Evolutionary conservation across 441 rosid species (phyloP).

Genomic region (Arabidopsis hybrid): DNA sequence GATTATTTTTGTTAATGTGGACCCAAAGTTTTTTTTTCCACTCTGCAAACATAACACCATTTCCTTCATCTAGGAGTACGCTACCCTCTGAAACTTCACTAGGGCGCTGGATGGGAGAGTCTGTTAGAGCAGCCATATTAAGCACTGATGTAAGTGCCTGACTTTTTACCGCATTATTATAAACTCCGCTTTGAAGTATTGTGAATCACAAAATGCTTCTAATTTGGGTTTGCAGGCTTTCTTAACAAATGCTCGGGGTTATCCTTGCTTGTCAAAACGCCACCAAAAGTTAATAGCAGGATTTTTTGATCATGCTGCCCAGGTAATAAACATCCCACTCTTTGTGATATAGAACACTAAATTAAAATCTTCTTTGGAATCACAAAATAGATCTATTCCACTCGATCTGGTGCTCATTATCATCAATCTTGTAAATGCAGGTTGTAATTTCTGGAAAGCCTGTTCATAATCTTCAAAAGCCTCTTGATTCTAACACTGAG

Average conservation of each 20-base stretch:
- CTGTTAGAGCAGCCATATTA: conserved; percentile 84
- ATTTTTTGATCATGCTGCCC: conserved; percentile 86
- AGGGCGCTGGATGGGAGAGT: conserved; percentile 96
- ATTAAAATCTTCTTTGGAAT: neutral
- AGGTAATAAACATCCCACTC: conserved; percentile 55
- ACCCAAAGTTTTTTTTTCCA: neutral
- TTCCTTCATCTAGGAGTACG: conserved; percentile 60
- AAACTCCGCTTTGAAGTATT: conserved; percentile 3
- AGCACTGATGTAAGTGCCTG: conserved; percentile 67
- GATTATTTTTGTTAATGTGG: conserved; percentile 11
- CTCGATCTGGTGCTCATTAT: conserved; percentile 7
- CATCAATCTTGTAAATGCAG: conserved; percentile 49
- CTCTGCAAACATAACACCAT: conserved; percentile 34
- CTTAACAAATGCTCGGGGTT: conserved; percentile 92
- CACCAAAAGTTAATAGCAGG: conserved; percentile 83
- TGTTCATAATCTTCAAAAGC: conserved; percentile 51
- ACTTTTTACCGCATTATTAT: neutral
- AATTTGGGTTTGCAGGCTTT: conserved; percentile 62
- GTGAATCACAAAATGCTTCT: conserved; percentile 32
- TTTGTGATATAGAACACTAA: conserved; percentile 7
- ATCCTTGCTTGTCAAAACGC: conserved; percentile 95
- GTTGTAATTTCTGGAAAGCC: conserved; percentile 80
- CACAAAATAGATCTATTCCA: neutral
- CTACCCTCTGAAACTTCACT: conserved; percentile 83
- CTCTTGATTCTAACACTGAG: conserved; percentile 39